These are phyloP conservation scores for Blastobotrys arbuscula DNA, from an alignment of 1,139 yeast species.

Conservation along the genomic window DNA sequence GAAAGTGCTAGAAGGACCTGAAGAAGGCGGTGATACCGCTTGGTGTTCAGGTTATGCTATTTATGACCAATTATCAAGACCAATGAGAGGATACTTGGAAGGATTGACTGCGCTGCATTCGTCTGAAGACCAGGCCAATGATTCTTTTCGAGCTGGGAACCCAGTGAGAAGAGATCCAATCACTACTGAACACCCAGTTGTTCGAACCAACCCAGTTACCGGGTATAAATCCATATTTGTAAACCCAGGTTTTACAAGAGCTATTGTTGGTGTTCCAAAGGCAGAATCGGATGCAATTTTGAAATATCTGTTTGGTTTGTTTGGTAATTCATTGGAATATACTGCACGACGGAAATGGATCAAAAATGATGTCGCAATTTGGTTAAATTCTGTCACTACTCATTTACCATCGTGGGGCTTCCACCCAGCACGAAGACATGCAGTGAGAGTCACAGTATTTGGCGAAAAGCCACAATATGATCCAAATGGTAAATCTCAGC, in stretches of 20 bases:
- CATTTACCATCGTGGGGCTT: slow-evolving; percentile 50
- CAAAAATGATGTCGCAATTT: slow-evolving; percentile 56
- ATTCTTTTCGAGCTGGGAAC: slow-evolving; percentile 49
- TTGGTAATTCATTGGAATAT: slow-evolving; percentile 48
- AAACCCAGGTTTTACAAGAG: slow-evolving; percentile 56
- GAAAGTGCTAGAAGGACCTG: slow-evolving; percentile 55
- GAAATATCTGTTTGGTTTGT: slow-evolving; percentile 47
- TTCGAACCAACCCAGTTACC: slow-evolving; percentile 64
- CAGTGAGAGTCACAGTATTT: slow-evolving; percentile 61
- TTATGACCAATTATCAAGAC: slow-evolving; percentile 63
- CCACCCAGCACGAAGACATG: slow-evolving; percentile 50
- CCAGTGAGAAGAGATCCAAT: slow-evolving; percentile 60
- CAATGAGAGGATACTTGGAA: slow-evolving; percentile 49
- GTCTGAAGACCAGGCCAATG: slow-evolving; percentile 62
- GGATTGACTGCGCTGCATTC: slow-evolving; percentile 60
- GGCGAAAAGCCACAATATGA: slow-evolving; percentile 41
- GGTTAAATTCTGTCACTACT: slow-evolving; percentile 66
- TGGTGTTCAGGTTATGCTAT: slow-evolving; percentile 61
- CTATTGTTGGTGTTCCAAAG: slow-evolving; percentile 58
- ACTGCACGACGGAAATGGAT: slow-evolving; percentile 56
- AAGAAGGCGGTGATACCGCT: slow-evolving; percentile 68
- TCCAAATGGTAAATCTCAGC: slow-evolving; percentile 27
- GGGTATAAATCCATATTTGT: slow-evolving; percentile 55
- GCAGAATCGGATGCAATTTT: slow-evolving; percentile 57
- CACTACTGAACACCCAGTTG: slow-evolving; percentile 56